Percentiles rank a stretch among this genome's conserved stretches.
phyloP scores from a whole-genome alignment of 257 asterid genomes.

The Capsicum baccatum region DNA sequence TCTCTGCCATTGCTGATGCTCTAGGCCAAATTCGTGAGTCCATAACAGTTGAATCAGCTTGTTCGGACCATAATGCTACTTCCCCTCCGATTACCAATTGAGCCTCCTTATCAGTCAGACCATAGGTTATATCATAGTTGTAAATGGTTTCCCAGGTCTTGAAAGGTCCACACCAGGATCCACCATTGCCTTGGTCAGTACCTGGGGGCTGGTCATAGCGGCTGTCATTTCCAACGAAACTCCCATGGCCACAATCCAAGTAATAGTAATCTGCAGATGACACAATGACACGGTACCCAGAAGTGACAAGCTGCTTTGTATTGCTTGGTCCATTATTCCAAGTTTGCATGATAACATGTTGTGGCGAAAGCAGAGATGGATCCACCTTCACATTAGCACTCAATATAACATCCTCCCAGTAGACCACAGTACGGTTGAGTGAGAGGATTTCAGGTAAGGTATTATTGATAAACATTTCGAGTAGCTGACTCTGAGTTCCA shows the following conservation, averaged over 20 bases:
- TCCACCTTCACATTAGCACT: constrained; percentile 53
- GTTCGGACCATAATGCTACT: constrained; percentile 94
- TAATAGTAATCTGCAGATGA: constrained; percentile 79
- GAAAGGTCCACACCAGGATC: constrained; percentile 94
- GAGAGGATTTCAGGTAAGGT: constrained; percentile 77
- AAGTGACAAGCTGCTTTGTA: constrained; percentile 58
- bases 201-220: constrained; percentile 63
- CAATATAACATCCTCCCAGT: constrained; percentile 89
- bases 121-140: constrained; percentile 78
- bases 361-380: constrained; percentile 62
- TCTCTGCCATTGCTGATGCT: constrained; percentile 81
- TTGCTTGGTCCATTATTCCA: constrained; percentile 87
- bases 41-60: constrained; percentile 82
- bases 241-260: constrained; percentile 94
- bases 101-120: constrained; percentile 58
- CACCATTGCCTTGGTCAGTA: constrained; percentile 65
- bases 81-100: constrained; percentile 86
- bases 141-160: constrained; percentile 93
- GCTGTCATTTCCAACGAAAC: constrained; percentile 68
- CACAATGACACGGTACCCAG: constrained; percentile 80
- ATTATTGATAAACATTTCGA: constrained; percentile 61
- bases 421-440: constrained; percentile 74
- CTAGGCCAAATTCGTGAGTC: constrained; percentile 91
- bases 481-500: constrained; percentile 73
- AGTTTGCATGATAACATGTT: constrained; percentile 70